Conservation (phyloP, 208 protist species). For the Angomonas deanei region DNA sequence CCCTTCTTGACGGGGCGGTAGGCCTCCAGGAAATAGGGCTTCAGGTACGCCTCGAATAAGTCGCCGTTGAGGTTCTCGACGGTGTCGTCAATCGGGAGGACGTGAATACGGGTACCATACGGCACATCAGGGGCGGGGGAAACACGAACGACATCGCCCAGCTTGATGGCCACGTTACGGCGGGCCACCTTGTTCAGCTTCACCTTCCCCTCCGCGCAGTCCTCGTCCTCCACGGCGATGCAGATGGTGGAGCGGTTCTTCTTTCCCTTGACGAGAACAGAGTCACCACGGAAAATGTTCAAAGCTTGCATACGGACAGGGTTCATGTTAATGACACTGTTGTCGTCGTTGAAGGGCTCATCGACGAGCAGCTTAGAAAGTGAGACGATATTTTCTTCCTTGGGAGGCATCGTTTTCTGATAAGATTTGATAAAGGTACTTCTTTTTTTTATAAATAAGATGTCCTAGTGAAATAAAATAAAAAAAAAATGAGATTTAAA, state of each 20-base stretch:
- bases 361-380: slow-evolving; percentile 98
- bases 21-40: slow-evolving; percentile 99
- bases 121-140: slow-evolving; percentile 95
- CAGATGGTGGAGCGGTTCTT: slow-evolving; percentile 96
- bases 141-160: slow-evolving; percentile 97
- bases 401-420: slow-evolving; percentile 5
- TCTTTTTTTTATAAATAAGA: not conserved
- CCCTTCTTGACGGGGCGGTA: slow-evolving; percentile 99
- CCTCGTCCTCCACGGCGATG: slow-evolving; percentile 96
- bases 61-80: slow-evolving; percentile 99
- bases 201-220: slow-evolving; percentile 93
- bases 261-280: slow-evolving; percentile 98
- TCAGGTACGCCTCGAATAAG: slow-evolving; percentile 99
- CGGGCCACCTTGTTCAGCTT: slow-evolving; percentile 99
- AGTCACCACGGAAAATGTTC: slow-evolving; percentile 98
- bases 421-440: not conserved
- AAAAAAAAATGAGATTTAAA: not conserved
- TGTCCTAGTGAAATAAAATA: not conserved
- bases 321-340: slow-evolving; percentile 95
- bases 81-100: slow-evolving; percentile 99
- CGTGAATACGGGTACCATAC: slow-evolving; percentile 98
- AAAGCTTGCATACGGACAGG: slow-evolving; percentile 96
- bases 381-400: slow-evolving; percentile 23
- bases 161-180: slow-evolving; percentile 98
- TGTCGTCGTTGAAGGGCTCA: slow-evolving; percentile 97